A percentile compares a stretch with the other conserved stretches of the same genome.
Evolutionary conservation across 1,284 basidiomycete genomes (phyloP).

Genomic region (Ceratobasidium sp.): DNA sequence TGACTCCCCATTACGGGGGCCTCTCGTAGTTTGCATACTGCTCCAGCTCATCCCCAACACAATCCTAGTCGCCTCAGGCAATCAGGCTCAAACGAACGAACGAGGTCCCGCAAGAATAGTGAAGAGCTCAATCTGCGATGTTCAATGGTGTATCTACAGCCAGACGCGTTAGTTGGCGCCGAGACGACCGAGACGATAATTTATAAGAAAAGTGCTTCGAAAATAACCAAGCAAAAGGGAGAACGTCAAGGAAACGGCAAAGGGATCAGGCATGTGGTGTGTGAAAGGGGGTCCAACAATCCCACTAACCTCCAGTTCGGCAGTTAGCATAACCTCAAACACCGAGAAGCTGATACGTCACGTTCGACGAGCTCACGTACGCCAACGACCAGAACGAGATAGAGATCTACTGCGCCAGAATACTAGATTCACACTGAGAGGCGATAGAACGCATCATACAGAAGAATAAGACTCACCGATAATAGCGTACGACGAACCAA

Average conservation of each 20-base stretch:
- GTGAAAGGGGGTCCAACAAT: slow-evolving; percentile 30
- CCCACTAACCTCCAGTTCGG: slow-evolving; percentile 46
- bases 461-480: slow-evolving; percentile 10
- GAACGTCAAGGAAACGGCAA: slow-evolving; percentile 1
- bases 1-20: not conserved
- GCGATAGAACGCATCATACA: not conserved
- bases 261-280: slow-evolving; percentile 12
- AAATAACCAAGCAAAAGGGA: not conserved
- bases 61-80: not conserved
- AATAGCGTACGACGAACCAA: not conserved
- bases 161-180: slow-evolving; percentile 43
- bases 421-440: slow-evolving; percentile 6
- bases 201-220: slow-evolving; percentile 16
- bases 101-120: slow-evolving; percentile 14
- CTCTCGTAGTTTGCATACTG: slow-evolving; percentile 30
- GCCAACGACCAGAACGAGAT: not conserved
- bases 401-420: not conserved
- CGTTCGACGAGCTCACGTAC: slow-evolving; percentile 22
- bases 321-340: slow-evolving; percentile 47
- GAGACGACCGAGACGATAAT: not conserved
- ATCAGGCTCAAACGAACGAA: slow-evolving; percentile 17
- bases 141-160: slow-evolving; percentile 38
- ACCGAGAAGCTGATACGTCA: slow-evolving; percentile 44
- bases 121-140: slow-evolving; percentile 25
- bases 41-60: slow-evolving; percentile 41